Percentiles rank a stretch among this genome's conserved stretches.
Conservation (phyloP, 208 protist species). For the Leishmania gerbilli region DNA sequence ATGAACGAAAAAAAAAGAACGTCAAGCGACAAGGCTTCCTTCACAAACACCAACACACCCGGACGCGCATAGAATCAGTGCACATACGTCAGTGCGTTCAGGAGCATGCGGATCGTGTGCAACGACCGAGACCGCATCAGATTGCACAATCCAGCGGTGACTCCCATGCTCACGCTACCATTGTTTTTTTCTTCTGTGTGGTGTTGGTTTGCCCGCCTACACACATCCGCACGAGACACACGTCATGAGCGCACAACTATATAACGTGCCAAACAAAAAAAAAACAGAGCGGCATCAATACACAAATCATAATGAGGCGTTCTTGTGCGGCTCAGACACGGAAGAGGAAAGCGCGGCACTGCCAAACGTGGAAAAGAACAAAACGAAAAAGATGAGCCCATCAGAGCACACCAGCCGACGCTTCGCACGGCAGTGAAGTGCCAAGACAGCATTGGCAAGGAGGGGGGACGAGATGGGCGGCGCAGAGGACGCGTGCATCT, state of each 20-base stretch:
- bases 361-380: neutral
- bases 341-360: neutral
- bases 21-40: neutral
- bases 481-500: neutral
- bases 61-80: neutral
- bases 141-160: neutral
- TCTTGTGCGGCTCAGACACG: neutral
- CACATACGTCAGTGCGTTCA: neutral
- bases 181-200: neutral
- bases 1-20: neutral
- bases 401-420: neutral
- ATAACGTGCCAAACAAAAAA: too few species aligned
- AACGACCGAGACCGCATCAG: neutral
- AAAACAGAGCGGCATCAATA: neutral
- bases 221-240: neutral
- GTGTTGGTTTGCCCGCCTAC: neutral
- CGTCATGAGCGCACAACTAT: neutral
- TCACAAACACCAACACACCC: neutral
- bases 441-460: neutral
- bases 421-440: neutral
- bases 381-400: neutral
- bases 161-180: neutral
- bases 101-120: neutral
- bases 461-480: neutral
- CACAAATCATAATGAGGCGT: neutral